phyloP scores from a whole-genome alignment of 192 early-diverging fungal species.

The Paraglomus brasilianum region DNA sequence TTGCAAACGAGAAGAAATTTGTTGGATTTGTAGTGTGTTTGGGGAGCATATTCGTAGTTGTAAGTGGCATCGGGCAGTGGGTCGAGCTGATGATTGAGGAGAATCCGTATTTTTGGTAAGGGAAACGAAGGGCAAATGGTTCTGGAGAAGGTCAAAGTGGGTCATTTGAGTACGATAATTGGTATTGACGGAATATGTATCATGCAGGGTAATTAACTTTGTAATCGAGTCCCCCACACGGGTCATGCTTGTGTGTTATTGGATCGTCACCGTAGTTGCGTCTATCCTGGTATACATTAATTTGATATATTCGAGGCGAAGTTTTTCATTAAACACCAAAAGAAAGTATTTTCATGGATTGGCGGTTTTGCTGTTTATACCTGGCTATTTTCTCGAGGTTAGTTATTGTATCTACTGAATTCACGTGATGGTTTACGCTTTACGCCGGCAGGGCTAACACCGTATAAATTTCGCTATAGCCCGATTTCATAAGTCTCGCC shows the following conservation, averaged over 20 bases:
- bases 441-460: not conserved
- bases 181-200: not conserved
- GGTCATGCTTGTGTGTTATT: constrained; percentile 37
- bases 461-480: constrained; percentile 40
- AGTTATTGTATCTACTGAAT: constrained; percentile 19
- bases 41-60: constrained; percentile 42
- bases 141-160: not conserved
- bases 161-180: not conserved
- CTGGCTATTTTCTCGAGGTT: constrained; percentile 72
- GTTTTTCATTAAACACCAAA: constrained; percentile 60
- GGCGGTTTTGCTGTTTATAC: constrained; percentile 83
- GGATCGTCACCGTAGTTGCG: constrained; percentile 36
- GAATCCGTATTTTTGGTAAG: constrained; percentile 72
- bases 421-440: not conserved
- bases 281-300: constrained; percentile 43
- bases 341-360: constrained; percentile 88
- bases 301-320: constrained; percentile 33
- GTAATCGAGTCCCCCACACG: constrained; percentile 35
- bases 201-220: constrained; percentile 31
- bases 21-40: constrained; percentile 45
- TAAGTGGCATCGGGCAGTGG: constrained; percentile 57
- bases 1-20: constrained; percentile 43
- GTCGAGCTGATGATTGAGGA: constrained; percentile 45
- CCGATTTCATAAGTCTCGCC: constrained; percentile 73
- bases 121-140: not conserved